These are phyloP conservation scores for Suillus americanus DNA, from an alignment of 768 basidiomycete species.

Conservation along the genomic window DNA sequence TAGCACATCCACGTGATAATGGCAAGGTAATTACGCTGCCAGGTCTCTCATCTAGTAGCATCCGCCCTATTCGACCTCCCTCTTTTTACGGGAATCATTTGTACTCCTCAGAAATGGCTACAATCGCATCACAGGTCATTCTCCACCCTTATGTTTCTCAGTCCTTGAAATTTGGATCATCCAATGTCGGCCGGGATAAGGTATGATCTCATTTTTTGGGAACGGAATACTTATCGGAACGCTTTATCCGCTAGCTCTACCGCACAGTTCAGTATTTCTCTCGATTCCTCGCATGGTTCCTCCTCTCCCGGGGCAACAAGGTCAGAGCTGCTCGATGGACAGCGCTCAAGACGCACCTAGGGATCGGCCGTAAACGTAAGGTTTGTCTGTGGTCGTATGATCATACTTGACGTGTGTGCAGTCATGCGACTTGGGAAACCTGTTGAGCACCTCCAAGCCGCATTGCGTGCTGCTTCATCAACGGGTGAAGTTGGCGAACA, in stretches of 20 bases:
- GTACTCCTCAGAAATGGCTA: conserved; percentile 22
- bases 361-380: conserved; percentile 79
- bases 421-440: conserved; percentile 95
- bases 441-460: conserved; percentile 89
- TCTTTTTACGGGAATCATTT: conserved; percentile 13
- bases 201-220: conserved; percentile 33
- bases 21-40: conserved; percentile 12
- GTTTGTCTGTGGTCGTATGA: conserved; percentile 1
- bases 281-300: conserved; percentile 85
- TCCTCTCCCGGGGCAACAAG: conserved; percentile 67
- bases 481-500: conserved; percentile 64
- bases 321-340: conserved; percentile 74
- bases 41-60: neutral
- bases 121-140: conserved; percentile 71
- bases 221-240: neutral
- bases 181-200: conserved; percentile 92
- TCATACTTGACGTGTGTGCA: conserved; percentile 30
- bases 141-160: conserved; percentile 83
- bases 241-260: conserved; percentile 60
- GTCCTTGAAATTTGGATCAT: conserved; percentile 71
- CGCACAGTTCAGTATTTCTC: conserved; percentile 89
- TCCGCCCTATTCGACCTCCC: conserved; percentile 9
- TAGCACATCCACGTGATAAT: conserved; percentile 29
- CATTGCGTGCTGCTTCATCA: conserved; percentile 65
- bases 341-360: conserved; percentile 84